A percentile compares a stretch with the other conserved stretches of the same genome.
Evolutionary conservation across 257 asterid species (phyloP).

Genomic region (Cinchona pubescens): DNA sequence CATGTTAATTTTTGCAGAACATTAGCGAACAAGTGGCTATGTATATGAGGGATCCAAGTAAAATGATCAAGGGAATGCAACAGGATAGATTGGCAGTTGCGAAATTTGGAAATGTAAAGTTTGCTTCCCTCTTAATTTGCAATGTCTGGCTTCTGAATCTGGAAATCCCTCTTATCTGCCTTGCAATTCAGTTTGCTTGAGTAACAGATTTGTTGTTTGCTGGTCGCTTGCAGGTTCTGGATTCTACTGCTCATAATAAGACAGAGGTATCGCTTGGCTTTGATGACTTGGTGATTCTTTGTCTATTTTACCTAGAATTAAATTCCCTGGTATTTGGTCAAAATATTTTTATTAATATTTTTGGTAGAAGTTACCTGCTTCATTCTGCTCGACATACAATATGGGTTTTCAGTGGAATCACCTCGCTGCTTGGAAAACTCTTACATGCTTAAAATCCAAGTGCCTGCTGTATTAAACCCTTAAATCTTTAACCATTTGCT

Average conservation of each 20-base stretch:
- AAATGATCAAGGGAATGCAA: slow-evolving; percentile 93
- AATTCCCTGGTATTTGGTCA: background rate
- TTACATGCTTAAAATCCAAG: background rate
- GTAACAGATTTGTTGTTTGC: slow-evolving; percentile 12
- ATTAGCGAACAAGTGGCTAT: slow-evolving; percentile 85
- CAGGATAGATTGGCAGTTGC: slow-evolving; percentile 67
- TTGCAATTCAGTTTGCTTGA: background rate
- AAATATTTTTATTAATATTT: background rate
- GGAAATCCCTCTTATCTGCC: background rate
- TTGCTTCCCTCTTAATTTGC: slow-evolving; percentile 5
- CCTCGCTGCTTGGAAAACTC: background rate
- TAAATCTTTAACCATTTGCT: background rate
- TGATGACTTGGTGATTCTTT: slow-evolving; percentile 2
- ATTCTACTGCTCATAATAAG: slow-evolving; percentile 31
- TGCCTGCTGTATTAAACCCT: background rate
- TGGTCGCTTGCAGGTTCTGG: slow-evolving; percentile 50
- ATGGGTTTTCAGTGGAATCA: background rate
- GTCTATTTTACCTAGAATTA: background rate
- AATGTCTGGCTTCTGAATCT: background rate
- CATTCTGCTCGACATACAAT: background rate
- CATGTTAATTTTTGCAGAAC: slow-evolving; percentile 47
- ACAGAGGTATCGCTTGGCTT: slow-evolving; percentile 46
- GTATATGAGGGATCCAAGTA: slow-evolving; percentile 96
- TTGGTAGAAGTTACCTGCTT: background rate
- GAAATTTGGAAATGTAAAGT: slow-evolving; percentile 83